Evolutionary conservation across 768 basidiomycete genomes (phyloP), one percentile per base, ranked within the genome.

Genomic region (Boletellus ananas): DNA sequence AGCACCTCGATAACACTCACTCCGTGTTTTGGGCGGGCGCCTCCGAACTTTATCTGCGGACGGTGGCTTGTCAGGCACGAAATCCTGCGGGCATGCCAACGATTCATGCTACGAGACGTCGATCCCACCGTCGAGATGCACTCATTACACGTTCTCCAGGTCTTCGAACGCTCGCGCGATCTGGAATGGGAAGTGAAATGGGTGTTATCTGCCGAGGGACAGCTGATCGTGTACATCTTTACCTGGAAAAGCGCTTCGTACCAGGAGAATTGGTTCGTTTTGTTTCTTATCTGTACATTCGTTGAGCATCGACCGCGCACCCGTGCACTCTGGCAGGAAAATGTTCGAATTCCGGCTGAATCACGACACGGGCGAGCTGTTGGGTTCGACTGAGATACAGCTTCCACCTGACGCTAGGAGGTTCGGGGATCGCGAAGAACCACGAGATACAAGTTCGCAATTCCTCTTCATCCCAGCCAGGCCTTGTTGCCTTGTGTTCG

Each of bases 251-350:
- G 3, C 3, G 4, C 4, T 29, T 29, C 1, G 9, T 4, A 1
- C 3, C 0, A 0, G 10, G n/a, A n/a, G n/a, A n/a, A n/a, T n/a
- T 54, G 52, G 55, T 49, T 34, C 8, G 54, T 49, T 4, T 40
- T 3, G 3, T 12, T 27, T 16, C 4, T 14, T 6, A 1, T 29
- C n/a, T 3, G 29, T 7, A 13, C 2, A 25, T 25, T 13, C 8
- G 18, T 11, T 29, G 29, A 29, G 29, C 29, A 29, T 29, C 29
- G 29, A 9, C 20, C 2, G 34, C 20, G n/a, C 27, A 11, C 18
- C 40, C 2, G n/a, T 27, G 31, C 20, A 17, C 5, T 20, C 18
- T 10, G 7, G 29, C 40, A 47, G 55, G 45, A 25, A 38, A 1
- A 2, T 57, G 2, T 8, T 39, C 0, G 47, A 52, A 17, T 43